These are phyloP conservation scores for Trichoderma hamatum DNA, from an alignment of 2,329 filamentous ascomycete species.

Conservation along the genomic window DNA sequence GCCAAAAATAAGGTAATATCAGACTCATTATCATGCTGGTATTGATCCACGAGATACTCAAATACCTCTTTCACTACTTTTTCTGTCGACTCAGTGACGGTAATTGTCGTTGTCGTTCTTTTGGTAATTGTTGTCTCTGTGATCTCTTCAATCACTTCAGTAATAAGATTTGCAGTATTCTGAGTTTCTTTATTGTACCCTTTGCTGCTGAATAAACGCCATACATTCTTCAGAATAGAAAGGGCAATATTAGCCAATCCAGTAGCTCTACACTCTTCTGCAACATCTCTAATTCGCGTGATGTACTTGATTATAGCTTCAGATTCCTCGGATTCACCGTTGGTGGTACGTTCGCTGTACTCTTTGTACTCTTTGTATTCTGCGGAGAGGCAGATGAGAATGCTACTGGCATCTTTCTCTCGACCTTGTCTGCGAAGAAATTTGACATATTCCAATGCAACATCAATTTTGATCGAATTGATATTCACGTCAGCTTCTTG, in stretches of 20 bases:
- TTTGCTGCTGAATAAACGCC: constrained; percentile 45
- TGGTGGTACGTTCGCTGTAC: constrained; percentile 42
- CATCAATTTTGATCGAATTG: constrained; percentile 43
- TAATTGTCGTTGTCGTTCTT: constrained; percentile 40
- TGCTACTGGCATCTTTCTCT: constrained; percentile 43
- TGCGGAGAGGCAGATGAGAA: constrained; percentile 46
- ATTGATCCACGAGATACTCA: constrained; percentile 42
- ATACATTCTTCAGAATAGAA: constrained; percentile 43
- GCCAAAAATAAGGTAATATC: constrained; percentile 43
- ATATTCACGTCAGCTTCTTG: constrained; percentile 38
- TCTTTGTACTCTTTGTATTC: constrained; percentile 39
- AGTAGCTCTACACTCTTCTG: constrained; percentile 38
- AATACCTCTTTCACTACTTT: constrained; percentile 41
- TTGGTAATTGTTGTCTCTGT: constrained; percentile 40
- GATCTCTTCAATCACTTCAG: constrained; percentile 45
- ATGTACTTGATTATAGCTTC: constrained; percentile 26
- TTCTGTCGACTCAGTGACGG: constrained; percentile 38
- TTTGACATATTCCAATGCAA: constrained; percentile 43
- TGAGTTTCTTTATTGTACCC: constrained; percentile 40
- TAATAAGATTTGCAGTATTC: constrained; percentile 42
- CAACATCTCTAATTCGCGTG: constrained; percentile 43
- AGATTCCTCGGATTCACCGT: constrained; percentile 37
- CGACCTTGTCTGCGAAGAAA: constrained; percentile 41
- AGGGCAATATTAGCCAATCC: constrained; percentile 42
- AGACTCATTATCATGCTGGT: constrained; percentile 40